phyloP scores from a whole-genome alignment of 257 asterid genomes.

The Primulina tabacum region DNA sequence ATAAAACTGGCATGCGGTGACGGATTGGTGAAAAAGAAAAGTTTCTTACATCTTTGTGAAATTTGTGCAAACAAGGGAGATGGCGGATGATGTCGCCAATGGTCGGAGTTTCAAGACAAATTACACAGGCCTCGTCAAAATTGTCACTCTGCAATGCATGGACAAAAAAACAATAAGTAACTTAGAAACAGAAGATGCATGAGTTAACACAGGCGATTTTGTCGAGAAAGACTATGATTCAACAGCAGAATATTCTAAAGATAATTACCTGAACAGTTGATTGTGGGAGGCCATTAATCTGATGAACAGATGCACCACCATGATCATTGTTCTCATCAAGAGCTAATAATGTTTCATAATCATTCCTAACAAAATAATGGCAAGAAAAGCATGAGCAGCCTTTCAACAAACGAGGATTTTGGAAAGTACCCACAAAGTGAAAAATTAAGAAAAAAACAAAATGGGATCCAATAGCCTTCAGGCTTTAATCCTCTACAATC shows the following conservation, averaged over 20 bases:
- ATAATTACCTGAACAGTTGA: slow-evolving; percentile 73
- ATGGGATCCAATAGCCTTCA: not conserved
- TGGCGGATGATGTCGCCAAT: slow-evolving; percentile 76
- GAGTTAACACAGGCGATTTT: not conserved
- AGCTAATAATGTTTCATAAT: slow-evolving; percentile 85
- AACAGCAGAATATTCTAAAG: slow-evolving; percentile 8
- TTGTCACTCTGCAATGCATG: slow-evolving; percentile 51
- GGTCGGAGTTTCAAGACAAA: slow-evolving; percentile 84
- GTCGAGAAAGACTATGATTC: slow-evolving; percentile 5
- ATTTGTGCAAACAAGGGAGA: slow-evolving; percentile 94
- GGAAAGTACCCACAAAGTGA: not conserved
- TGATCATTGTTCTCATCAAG: slow-evolving; percentile 82
- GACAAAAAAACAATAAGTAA: slow-evolving; percentile 8
- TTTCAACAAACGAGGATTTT: not conserved
- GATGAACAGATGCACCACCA: slow-evolving; percentile 64
- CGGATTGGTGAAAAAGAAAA: not conserved
- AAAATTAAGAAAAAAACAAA: too few relatives aligned
- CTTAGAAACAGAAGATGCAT: not conserved
- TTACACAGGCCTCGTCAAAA: slow-evolving; percentile 71
- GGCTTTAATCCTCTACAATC: not conserved
- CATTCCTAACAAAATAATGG: slow-evolving; percentile 47
- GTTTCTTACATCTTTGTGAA: slow-evolving; percentile 79
- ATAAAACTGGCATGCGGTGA: not conserved
- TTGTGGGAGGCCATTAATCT: slow-evolving; percentile 76
- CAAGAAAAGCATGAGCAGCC: slow-evolving; percentile 11